Conservation (phyloP, 2,329 filamentous ascomycete genomes). For the Alternaria panax region DNA sequence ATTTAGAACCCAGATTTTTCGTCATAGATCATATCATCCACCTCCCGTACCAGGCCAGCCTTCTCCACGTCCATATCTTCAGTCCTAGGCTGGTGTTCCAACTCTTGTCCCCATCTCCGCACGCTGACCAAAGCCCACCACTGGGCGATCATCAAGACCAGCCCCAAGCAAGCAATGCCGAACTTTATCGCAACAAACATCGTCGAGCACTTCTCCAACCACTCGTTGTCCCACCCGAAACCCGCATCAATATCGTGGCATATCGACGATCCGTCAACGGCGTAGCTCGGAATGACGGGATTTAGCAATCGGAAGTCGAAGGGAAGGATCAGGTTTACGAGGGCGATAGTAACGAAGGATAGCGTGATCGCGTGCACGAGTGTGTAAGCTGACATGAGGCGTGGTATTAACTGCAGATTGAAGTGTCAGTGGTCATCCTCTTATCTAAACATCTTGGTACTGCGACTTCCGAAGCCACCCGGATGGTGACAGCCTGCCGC, state of each 20-base stretch:
- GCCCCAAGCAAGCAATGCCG: conserved; percentile 28
- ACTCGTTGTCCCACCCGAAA: conserved; percentile 39
- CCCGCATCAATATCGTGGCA: conserved; percentile 39
- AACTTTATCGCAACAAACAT: conserved; percentile 35
- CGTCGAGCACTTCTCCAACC: conserved; percentile 38
- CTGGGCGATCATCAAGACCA: conserved; percentile 42
- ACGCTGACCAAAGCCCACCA: conserved; percentile 46
- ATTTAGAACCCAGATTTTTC: conserved; percentile 20
- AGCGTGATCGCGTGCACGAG: conserved; percentile 37
- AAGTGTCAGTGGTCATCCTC: conserved; percentile 20
- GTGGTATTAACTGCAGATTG: conserved; percentile 28
- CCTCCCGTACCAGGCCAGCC: conserved; percentile 9
- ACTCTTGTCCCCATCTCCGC: conserved; percentile 35
- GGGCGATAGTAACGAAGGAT: conserved; percentile 35
- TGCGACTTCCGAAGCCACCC: not conserved
- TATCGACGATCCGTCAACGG: conserved; percentile 30
- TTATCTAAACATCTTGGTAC: not conserved
- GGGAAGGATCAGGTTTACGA: conserved; percentile 36
- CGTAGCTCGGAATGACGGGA: conserved; percentile 31
- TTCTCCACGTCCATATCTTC: conserved; percentile 24
- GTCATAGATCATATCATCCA: not conserved
- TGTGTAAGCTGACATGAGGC: conserved; percentile 37
- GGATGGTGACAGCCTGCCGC: not conserved
- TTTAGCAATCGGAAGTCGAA: conserved; percentile 26
- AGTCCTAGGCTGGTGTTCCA: conserved; percentile 5